Evolutionary conservation across 1,139 yeast species (phyloP).

Genomic region (Sugiyamaella xylanicola): DNA sequence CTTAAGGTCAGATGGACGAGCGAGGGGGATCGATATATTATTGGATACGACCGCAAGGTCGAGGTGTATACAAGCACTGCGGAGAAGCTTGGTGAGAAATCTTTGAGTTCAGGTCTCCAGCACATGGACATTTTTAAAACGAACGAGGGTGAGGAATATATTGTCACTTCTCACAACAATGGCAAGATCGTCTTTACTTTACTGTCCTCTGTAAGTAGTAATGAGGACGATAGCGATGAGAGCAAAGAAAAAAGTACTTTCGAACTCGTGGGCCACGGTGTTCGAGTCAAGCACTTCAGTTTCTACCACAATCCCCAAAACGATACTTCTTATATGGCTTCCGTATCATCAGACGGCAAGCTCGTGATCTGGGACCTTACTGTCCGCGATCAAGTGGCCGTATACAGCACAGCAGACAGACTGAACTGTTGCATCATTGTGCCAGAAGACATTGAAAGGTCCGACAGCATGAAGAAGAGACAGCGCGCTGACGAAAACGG

Average conservation of each 20-base stretch:
- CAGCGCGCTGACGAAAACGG: slow-evolving; percentile 45
- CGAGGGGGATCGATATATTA: slow-evolving; percentile 68
- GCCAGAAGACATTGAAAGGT: slow-evolving; percentile 74
- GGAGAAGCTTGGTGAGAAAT: slow-evolving; percentile 47
- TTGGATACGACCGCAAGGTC: slow-evolving; percentile 69
- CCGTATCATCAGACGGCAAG: slow-evolving; percentile 91
- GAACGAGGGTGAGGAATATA: slow-evolving; percentile 49
- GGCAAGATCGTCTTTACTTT: slow-evolving; percentile 67
- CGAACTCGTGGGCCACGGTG: slow-evolving; percentile 74
- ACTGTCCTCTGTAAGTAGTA: slow-evolving; percentile 33
- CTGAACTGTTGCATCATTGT: slow-evolving; percentile 82
- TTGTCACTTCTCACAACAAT: slow-evolving; percentile 69
- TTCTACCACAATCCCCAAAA: slow-evolving; percentile 51
- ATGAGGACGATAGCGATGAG: slow-evolving; percentile 37
- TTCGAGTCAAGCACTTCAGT: slow-evolving; percentile 77
- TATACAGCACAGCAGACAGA: slow-evolving; percentile 90
- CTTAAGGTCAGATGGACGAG: slow-evolving; percentile 44
- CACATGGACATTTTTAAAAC: slow-evolving; percentile 45
- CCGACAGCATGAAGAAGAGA: slow-evolving; percentile 24
- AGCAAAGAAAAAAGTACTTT: slow-evolving; percentile 41
- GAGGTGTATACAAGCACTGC: slow-evolving; percentile 72
- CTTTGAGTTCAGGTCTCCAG: slow-evolving; percentile 64
- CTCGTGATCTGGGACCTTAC: slow-evolving; percentile 85
- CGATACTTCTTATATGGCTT: slow-evolving; percentile 53
- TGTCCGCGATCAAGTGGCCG: slow-evolving; percentile 79